Evolutionary conservation across 2,329 filamentous ascomycete species (phyloP).

Genomic region (Fusarium camptoceras): DNA sequence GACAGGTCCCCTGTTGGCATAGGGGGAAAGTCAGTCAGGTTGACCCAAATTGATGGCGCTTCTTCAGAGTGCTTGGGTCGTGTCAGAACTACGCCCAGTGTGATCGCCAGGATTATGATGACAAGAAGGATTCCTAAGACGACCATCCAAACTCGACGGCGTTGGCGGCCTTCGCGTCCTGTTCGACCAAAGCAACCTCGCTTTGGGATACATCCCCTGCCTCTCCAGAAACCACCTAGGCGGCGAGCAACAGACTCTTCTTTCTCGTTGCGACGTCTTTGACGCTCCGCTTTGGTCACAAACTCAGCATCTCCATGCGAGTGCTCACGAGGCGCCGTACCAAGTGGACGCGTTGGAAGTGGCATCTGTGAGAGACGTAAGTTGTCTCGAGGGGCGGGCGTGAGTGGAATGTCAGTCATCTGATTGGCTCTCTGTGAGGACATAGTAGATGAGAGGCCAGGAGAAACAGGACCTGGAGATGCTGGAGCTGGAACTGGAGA

Average conservation of each 20-base stretch:
- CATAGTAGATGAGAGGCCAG: slow-evolving; percentile 71
- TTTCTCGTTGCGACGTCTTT: slow-evolving; percentile 70
- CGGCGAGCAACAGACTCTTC: slow-evolving; percentile 71
- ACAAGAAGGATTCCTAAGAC: slow-evolving; percentile 63
- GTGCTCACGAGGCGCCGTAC: slow-evolving; percentile 61
- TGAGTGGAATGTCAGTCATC: slow-evolving; percentile 69
- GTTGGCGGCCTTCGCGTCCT: slow-evolving; percentile 72
- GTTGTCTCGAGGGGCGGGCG: slow-evolving; percentile 52
- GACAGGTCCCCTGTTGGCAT: slow-evolving; percentile 87
- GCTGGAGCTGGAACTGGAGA: slow-evolving; percentile 65
- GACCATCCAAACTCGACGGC: slow-evolving; percentile 69
- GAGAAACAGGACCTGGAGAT: slow-evolving; percentile 69
- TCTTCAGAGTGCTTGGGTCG: slow-evolving; percentile 41
- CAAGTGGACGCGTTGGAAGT: slow-evolving; percentile 59
- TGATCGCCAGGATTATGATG: slow-evolving; percentile 67
- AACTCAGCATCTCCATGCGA: slow-evolving; percentile 55
- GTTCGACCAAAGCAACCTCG: slow-evolving; percentile 74
- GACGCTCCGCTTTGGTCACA: slow-evolving; percentile 61
- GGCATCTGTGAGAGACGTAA: slow-evolving; percentile 36
- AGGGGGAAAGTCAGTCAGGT: slow-evolving; percentile 85
- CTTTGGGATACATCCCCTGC: slow-evolving; percentile 70
- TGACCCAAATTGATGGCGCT: slow-evolving; percentile 75
- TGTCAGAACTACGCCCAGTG: slow-evolving; percentile 68
- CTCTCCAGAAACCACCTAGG: slow-evolving; percentile 72
- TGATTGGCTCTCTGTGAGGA: slow-evolving; percentile 70